These are phyloP conservation scores for Sphaerulina populicola DNA, from an alignment of 2,329 filamentous ascomycete species.

Conservation along the genomic window DNA sequence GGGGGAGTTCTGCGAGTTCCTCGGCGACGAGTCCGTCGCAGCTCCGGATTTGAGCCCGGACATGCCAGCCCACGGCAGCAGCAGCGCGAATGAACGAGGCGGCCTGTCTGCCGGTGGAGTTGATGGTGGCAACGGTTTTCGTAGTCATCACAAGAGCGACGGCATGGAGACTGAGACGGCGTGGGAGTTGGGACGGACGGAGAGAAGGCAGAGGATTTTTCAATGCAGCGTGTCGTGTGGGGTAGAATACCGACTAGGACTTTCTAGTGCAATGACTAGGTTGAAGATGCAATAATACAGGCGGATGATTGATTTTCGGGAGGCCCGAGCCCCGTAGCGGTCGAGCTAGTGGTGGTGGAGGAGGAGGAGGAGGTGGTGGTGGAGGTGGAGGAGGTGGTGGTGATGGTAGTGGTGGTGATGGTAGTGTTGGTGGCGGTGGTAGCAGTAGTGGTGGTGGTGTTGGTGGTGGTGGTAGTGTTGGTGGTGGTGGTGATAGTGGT, in stretches of 20 bases:
- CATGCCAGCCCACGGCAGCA: conserved; percentile 84
- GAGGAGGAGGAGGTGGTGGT: too few relatives aligned
- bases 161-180: conserved; percentile 16
- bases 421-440: too few relatives aligned
- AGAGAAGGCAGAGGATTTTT: conserved; percentile 4
- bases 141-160: conserved; percentile 26
- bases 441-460: too few relatives aligned
- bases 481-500: too few relatives aligned
- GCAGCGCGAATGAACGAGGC: conserved; percentile 92
- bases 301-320: conserved; percentile 4
- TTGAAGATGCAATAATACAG: neutral
- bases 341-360: neutral
- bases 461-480: too few relatives aligned
- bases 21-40: conserved; percentile 79
- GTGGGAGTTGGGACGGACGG: neutral
- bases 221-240: conserved; percentile 7
- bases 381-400: neutral
- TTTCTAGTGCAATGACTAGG: conserved; percentile 4
- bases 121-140: conserved; percentile 89
- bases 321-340: conserved; percentile 3
- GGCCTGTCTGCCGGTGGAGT: conserved; percentile 89
- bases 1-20: conserved; percentile 73
- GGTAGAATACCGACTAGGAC: too few relatives aligned
- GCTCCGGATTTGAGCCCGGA: conserved; percentile 84
- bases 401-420: too few relatives aligned